Conservation (phyloP, 306 rosid species). For the Crotalaria pallida region DNA sequence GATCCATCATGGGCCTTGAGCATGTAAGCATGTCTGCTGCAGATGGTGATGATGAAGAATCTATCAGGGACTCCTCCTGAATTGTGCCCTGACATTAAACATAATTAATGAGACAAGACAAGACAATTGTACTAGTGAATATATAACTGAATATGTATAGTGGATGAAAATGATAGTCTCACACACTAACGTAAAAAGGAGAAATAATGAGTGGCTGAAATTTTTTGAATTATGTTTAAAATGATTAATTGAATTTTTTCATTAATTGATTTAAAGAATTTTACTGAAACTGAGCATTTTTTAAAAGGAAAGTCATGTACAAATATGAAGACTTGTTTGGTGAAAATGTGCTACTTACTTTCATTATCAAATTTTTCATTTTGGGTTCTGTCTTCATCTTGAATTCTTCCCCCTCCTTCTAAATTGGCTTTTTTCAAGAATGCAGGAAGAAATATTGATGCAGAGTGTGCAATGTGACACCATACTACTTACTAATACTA, state of each 20-base stretch:
- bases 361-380: background rate
- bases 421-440: background rate
- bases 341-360: background rate
- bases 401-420: background rate
- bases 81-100: conserved; percentile 65
- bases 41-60: conserved; percentile 69
- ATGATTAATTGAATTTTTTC: background rate
- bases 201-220: background rate
- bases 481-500: background rate
- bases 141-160: too few relatives aligned
- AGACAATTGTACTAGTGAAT: too few relatives aligned
- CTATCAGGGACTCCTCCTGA: conserved; percentile 70
- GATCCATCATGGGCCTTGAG: conserved; percentile 65
- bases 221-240: background rate
- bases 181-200: background rate
- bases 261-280: too few relatives aligned
- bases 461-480: background rate
- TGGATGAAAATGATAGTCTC: background rate
- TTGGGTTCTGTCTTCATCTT: background rate
- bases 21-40: conserved; percentile 73
- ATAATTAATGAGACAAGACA: background rate
- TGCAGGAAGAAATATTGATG: background rate
- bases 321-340: background rate
- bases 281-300: background rate
- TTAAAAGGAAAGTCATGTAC: background rate